Percentiles rank a stretch among this genome's conserved stretches.
Conservation (phyloP, 495 filamentous ascomycete species). For the Daldinia childiae region DNA sequence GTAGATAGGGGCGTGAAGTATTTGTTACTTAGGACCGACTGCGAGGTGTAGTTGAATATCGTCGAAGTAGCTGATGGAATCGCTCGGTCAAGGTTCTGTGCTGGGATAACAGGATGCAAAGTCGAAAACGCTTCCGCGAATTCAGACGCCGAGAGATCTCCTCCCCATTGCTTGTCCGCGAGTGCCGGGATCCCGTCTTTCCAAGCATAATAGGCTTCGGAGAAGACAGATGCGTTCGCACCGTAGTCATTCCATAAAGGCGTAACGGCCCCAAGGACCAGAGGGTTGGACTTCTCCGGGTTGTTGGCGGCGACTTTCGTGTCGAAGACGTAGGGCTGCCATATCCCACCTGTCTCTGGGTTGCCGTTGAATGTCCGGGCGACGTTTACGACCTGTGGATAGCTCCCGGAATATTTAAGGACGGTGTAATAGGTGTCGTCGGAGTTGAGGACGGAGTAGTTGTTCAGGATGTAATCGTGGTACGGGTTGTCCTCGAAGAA, state of each 20-base stretch:
- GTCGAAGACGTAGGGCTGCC: conserved; percentile 60
- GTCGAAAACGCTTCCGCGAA: conserved; percentile 51
- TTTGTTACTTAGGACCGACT: background rate
- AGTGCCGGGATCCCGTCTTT: conserved; percentile 59
- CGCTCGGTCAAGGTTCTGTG: conserved; percentile 57
- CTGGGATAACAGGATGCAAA: conserved; percentile 54
- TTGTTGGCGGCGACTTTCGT: conserved; percentile 55
- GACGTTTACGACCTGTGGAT: conserved; percentile 54
- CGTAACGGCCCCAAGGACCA: conserved; percentile 56
- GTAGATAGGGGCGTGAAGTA: background rate
- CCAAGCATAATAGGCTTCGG: conserved; percentile 61
- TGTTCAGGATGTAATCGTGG: conserved; percentile 59
- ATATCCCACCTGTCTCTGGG: conserved; percentile 50
- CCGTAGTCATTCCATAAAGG: conserved; percentile 65
- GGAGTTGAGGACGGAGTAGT: conserved; percentile 63
- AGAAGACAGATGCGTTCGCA: conserved; percentile 55
- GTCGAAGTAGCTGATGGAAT: conserved; percentile 52
- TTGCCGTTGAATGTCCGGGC: conserved; percentile 57
- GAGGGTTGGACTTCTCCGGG: conserved; percentile 50
- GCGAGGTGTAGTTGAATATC: conserved; percentile 55
- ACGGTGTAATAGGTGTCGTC: conserved; percentile 62
- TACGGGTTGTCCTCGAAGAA: conserved; percentile 59
- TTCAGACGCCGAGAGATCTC: conserved; percentile 52
- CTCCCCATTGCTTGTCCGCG: conserved; percentile 66
- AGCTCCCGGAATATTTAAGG: conserved; percentile 57